These are phyloP conservation scores for Neofusicoccum laricinum DNA, from an alignment of 2,329 filamentous ascomycete genomes.

Conservation along the genomic window DNA sequence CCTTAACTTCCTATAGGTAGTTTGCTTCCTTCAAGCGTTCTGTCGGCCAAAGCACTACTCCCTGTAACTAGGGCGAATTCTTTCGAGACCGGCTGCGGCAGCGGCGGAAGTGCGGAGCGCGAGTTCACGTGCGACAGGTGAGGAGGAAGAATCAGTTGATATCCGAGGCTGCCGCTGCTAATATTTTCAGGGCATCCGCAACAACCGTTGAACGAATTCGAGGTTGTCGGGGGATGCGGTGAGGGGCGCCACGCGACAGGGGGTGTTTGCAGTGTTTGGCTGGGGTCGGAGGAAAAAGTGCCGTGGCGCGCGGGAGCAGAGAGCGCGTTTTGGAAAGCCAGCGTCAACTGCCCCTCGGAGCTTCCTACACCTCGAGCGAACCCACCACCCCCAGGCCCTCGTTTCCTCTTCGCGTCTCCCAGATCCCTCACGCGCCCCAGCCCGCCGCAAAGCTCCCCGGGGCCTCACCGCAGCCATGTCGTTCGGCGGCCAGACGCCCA, in stretches of 20 bases:
- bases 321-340: conserved; percentile 16
- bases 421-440: background rate
- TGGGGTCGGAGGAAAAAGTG: conserved; percentile 11
- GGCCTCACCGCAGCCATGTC: conserved; percentile 60
- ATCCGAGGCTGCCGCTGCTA: no score
- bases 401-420: background rate
- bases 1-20: no score
- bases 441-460: conserved; percentile 5
- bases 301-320: conserved; percentile 13
- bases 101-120: no score
- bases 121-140: no score
- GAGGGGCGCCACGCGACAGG: conserved; percentile 1
- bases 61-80: no score
- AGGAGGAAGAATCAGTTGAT: no score
- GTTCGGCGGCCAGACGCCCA: conserved; percentile 95
- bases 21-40: no score
- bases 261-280: conserved; percentile 13
- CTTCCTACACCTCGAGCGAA: conserved; percentile 2
- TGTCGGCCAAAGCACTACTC: no score
- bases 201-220: background rate
- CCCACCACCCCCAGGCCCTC: background rate
- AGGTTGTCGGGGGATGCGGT: background rate
- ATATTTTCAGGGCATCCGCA: no score
- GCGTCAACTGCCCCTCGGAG: conserved; percentile 15
- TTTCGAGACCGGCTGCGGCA: no score